Conservation (phyloP, 257 asterid species). For the Solanum medicagineum region DNA sequence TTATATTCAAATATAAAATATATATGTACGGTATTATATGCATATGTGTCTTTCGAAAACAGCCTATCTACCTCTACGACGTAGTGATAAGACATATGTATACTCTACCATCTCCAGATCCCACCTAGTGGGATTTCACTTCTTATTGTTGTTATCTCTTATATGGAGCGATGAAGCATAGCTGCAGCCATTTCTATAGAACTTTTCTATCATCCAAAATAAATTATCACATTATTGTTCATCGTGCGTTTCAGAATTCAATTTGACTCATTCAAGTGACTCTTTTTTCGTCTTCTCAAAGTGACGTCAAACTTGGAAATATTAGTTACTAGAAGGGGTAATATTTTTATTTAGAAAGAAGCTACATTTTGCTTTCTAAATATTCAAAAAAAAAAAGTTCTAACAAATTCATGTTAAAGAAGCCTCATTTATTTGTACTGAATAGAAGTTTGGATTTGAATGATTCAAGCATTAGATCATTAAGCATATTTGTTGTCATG, state of each 20-base stretch:
- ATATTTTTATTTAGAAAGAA: not conserved
- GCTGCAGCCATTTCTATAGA: not conserved
- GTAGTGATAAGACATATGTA: too few species aligned
- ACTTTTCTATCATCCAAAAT: not conserved
- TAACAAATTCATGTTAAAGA: not conserved
- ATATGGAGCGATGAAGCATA: not conserved
- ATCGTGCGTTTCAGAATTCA: not conserved
- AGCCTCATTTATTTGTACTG: too few species aligned
- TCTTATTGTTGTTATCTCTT: too few species aligned
- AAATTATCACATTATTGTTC: not conserved
- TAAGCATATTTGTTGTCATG: too few species aligned
- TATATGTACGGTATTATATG: not conserved
- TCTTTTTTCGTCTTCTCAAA: not conserved
- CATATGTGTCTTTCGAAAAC: not conserved
- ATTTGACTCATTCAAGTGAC: not conserved
- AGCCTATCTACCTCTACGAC: too few species aligned
- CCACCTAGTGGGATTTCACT: too few species aligned
- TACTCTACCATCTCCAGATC: too few species aligned
- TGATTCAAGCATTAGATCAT: too few species aligned
- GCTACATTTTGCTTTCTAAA: not conserved
- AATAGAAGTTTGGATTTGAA: too few species aligned
- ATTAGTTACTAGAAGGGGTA: not conserved
- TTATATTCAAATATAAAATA: not conserved
- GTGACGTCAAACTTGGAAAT: not conserved
- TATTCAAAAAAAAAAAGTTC: not conserved